A percentile compares a stretch with the other conserved stretches of the same genome.
These are phyloP conservation scores for Aureococcus anophagefferens DNA, from an alignment of 108 stramenopile species.

Conservation along the genomic window DNA sequence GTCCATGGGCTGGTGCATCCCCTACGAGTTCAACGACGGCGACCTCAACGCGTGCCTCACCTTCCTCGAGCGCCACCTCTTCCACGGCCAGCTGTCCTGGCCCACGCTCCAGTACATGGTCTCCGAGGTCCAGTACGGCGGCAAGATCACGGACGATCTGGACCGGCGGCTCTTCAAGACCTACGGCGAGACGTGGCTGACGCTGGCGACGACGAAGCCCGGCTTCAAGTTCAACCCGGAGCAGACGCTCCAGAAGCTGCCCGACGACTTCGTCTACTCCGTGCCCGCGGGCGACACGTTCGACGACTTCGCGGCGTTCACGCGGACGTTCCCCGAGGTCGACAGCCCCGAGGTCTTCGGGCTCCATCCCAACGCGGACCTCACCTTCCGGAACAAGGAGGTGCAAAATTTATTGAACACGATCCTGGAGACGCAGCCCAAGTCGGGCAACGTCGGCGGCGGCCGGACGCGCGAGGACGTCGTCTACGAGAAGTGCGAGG, in stretches of 20 bases:
- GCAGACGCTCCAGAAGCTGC: slow-evolving; percentile 15
- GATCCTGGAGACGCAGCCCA: slow-evolving; percentile 38
- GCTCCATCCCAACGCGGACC: slow-evolving; percentile 42
- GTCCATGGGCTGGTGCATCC: slow-evolving; percentile 41
- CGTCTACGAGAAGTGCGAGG: slow-evolving; percentile 22
- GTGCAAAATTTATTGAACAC: slow-evolving; percentile 18
- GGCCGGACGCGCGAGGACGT: slow-evolving; percentile 19
- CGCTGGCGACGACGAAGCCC: slow-evolving; percentile 6
- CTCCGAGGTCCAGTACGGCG: slow-evolving; percentile 39
- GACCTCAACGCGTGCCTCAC: slow-evolving; percentile 34
- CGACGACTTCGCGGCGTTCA: neutral
- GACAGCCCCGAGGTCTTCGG: slow-evolving; percentile 44
- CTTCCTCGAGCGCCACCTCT: slow-evolving; percentile 43
- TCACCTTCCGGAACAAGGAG: slow-evolving; percentile 30
- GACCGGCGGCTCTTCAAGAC: slow-evolving; percentile 33
- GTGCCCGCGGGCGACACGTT: neutral
- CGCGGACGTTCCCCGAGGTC: slow-evolving; percentile 20
- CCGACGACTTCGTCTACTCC: slow-evolving; percentile 21
- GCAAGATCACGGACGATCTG: slow-evolving; percentile 37
- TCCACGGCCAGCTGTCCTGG: slow-evolving; percentile 14
- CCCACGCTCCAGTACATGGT: slow-evolving; percentile 43
- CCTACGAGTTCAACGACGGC: slow-evolving; percentile 44
- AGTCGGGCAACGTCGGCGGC: slow-evolving; percentile 4
- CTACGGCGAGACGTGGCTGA: slow-evolving; percentile 28
- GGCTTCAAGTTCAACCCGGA: slow-evolving; percentile 29